Conservation (phyloP, 192 early-diverging fungal species). For the Funneliformis mosseae region DNA sequence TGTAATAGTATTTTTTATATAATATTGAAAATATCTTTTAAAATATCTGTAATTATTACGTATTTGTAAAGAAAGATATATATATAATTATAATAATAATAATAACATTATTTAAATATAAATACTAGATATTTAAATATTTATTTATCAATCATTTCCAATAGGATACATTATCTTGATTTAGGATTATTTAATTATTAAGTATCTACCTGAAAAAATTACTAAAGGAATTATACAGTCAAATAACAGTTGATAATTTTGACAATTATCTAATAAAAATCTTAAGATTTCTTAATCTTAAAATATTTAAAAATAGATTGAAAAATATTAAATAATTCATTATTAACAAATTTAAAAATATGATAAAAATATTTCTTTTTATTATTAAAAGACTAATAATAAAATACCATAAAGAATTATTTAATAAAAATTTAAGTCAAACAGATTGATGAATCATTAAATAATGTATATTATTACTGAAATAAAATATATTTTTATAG, state of each 20-base stretch:
- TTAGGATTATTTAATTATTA: not conserved
- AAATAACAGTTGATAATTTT: not conserved
- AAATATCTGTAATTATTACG: not conserved
- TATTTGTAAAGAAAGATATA: too few relatives aligned
- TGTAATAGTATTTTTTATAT: not conserved
- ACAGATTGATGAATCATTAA: not conserved
- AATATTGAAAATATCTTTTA: not conserved
- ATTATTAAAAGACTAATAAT: too few relatives aligned
- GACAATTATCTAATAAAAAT: not conserved
- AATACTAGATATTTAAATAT: not conserved
- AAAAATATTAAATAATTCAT: too few relatives aligned
- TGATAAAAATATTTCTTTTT: too few relatives aligned
- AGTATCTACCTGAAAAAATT: too few relatives aligned
- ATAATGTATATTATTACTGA: not conserved
- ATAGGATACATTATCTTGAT: not conserved
- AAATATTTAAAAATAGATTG: not conserved
- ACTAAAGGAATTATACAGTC: not conserved
- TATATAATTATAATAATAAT: too few relatives aligned
- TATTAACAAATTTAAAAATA: too few relatives aligned
- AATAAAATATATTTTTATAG: not conserved
- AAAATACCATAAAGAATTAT: too few relatives aligned
- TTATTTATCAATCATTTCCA: not conserved
- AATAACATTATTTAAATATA: too few relatives aligned
- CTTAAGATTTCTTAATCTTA: not conserved
- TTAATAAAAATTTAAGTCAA: not conserved